Evolutionary conservation across 1,284 basidiomycete species (phyloP), one percentile per base, ranked within the genome.

Genomic region (Fomitopsis betulina): DNA sequence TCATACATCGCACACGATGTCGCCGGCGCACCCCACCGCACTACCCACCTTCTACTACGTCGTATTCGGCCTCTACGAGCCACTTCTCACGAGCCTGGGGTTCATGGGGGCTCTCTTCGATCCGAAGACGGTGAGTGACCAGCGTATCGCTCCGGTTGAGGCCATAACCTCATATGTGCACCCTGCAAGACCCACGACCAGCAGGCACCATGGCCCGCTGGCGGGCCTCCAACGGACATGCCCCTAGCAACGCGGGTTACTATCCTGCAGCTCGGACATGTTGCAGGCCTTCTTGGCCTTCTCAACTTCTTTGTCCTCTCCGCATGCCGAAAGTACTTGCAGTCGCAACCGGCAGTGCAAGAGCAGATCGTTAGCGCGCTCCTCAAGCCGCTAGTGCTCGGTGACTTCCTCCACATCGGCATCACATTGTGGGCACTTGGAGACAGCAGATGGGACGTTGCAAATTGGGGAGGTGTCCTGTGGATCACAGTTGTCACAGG

Each of bases 391-490:
- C 79, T 91, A 9, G 75, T 90, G 43, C 67, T 87, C 32, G 89
- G 86, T 1, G 88, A 91, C 65, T 62, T 87, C 33, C 62, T 83
- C 12, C 88, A 91, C 65, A 67, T 91, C 56, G 77, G 72, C 55
- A 69, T 91, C 55, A 90, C 89, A 0, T 65, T 89, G 17, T 91
- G 85, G 85, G 86, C 86, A 0, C 71, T 90, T 27, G 89, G 86
- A 27, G 86, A 89, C 38, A 73, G 79, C 58, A 76, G 78, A 58
- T 91, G 86, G 85, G 70, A 82, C 56, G 62, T 87, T 23, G 64
- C 70, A 43, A 77, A 73, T 27, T 91, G 88, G 88, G 82, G 75
- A 63, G 79, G 83, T 0, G 84, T 87, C 78, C 67, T 89, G 21
- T 88, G 86, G 84, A 74, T 78, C 6, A 89, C 86, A 0, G 67